Evolutionary conservation across 768 basidiomycete genomes (phyloP).

Genomic region (Mycena venus): DNA sequence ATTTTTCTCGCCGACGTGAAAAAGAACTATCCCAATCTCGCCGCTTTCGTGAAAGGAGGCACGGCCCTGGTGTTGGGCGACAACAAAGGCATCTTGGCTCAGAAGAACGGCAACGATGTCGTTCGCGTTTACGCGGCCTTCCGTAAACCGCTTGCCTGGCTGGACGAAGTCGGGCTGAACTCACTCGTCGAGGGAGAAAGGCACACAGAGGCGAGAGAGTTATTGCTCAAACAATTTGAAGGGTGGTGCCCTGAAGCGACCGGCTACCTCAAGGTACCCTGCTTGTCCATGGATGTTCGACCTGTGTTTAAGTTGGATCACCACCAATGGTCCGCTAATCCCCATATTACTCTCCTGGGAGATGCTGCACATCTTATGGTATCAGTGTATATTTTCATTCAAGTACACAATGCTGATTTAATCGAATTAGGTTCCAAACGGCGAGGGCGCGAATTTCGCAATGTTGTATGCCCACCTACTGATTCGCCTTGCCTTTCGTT

Average conservation of each 20-base stretch:
- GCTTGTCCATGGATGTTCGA: neutral
- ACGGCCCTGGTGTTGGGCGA: slow-evolving; percentile 1
- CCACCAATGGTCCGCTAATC: neutral
- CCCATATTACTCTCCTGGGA: neutral
- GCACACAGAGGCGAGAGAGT: neutral
- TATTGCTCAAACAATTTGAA: neutral
- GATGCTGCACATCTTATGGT: neutral
- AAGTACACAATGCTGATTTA: no score
- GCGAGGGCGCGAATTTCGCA: neutral
- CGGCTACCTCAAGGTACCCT: neutral
- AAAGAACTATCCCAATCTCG: neutral
- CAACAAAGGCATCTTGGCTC: neutral
- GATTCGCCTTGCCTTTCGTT: neutral
- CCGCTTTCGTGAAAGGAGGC: neutral
- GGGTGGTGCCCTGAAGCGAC: neutral
- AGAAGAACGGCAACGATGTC: slow-evolving; percentile 4
- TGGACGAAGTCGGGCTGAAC: neutral
- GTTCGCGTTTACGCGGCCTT: slow-evolving; percentile 1
- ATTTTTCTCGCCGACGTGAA: slow-evolving; percentile 1
- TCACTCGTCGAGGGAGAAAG: neutral
- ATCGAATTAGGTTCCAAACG: neutral
- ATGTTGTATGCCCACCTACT: neutral
- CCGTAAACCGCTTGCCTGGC: slow-evolving; percentile 1
- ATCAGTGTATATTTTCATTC: no score
- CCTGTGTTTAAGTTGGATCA: neutral